phyloP scores from a whole-genome alignment of 768 basidiomycete genomes.

The Mycena metata region DNA sequence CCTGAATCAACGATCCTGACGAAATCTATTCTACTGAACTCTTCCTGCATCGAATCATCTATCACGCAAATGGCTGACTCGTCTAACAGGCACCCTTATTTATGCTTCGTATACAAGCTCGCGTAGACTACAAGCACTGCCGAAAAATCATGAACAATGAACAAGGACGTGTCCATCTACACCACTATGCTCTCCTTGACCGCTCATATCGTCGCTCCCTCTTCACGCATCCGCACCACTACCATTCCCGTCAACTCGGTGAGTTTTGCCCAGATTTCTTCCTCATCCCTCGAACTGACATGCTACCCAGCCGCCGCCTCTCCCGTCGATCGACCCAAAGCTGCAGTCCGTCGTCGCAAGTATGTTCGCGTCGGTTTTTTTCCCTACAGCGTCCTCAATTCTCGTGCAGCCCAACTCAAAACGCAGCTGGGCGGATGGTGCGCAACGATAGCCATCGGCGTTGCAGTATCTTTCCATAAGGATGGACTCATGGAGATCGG shows the following conservation, averaged over 20 bases:
- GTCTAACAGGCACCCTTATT: background rate
- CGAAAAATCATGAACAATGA: slow-evolving; percentile 8
- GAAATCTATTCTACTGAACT: slow-evolving; percentile 36
- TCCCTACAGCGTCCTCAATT: background rate
- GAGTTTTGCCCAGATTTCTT: background rate
- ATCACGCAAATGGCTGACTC: slow-evolving; percentile 3
- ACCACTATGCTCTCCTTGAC: slow-evolving; percentile 22
- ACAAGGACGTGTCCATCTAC: slow-evolving; percentile 1
- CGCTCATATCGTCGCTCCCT: slow-evolving; percentile 24
- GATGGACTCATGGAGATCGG: background rate
- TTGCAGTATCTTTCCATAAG: slow-evolving; percentile 10
- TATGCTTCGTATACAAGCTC: slow-evolving; percentile 1
- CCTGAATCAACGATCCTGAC: slow-evolving; percentile 40
- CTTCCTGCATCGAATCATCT: background rate
- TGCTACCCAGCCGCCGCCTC: slow-evolving; percentile 23
- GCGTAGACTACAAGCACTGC: background rate
- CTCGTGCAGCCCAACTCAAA: slow-evolving; percentile 25
- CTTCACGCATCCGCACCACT: background rate
- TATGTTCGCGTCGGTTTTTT: slow-evolving; percentile 7
- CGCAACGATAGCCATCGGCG: slow-evolving; percentile 8
- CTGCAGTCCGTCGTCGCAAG: slow-evolving; percentile 43
- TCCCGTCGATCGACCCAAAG: slow-evolving; percentile 41
- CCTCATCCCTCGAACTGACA: background rate
- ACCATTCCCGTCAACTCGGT: slow-evolving; percentile 19
- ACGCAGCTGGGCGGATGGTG: slow-evolving; percentile 13